Base-by-base conservation (phyloP, 768 basidiomycete genomes). In the Auricularia sp. region DNA sequence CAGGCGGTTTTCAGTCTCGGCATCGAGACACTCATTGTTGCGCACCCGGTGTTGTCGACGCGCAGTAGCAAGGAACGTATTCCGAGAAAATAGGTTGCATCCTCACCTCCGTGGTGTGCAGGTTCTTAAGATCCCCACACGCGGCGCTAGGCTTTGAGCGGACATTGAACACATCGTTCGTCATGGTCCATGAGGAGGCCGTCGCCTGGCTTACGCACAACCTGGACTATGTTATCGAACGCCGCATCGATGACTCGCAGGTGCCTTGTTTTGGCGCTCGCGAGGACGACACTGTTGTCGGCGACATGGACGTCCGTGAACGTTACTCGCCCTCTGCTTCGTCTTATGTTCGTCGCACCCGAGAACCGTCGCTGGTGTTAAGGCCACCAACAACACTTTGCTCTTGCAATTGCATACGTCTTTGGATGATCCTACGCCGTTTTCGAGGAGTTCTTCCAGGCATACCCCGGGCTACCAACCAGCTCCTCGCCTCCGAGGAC, bases 61-160 rank as follows among this genome's bases (percentile, higher is more conserved):
- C 79, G 62, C 80, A 88, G 64, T 98, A 95, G 93, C 96, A 98
- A 74, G 91, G 89, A 36, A 98, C 97, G 0, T 98, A 98, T 74
- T 77, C 81, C 67, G 93, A 91, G 77, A 89, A 94, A 66, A 97
- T 94, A 4, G 97, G 96, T 65, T 96, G 97, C 42, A 89, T 98
- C 69, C 83, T 98, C 66, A 98, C 96, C 68, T 98, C 96, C 3
- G 97, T 60, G 95, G 95, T 44, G 97, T 98, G 76, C 97, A 96
- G 12, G 98, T 98, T 70, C 97, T 98, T 80, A 99, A 99, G 81
- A 91, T 99, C 72, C 95, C 97, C 39, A 99, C 88, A 47, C 90
- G 97, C 60, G 97, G 84, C 42, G 92, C 98, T 75, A 98, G 91
- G 80, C 81, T 99, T 51, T 99, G 97, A 97, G 23, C 23, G 23